Evolutionary conservation across 108 stramenopile species (phyloP).

Genomic region (Cyclostephanos tholiformis): DNA sequence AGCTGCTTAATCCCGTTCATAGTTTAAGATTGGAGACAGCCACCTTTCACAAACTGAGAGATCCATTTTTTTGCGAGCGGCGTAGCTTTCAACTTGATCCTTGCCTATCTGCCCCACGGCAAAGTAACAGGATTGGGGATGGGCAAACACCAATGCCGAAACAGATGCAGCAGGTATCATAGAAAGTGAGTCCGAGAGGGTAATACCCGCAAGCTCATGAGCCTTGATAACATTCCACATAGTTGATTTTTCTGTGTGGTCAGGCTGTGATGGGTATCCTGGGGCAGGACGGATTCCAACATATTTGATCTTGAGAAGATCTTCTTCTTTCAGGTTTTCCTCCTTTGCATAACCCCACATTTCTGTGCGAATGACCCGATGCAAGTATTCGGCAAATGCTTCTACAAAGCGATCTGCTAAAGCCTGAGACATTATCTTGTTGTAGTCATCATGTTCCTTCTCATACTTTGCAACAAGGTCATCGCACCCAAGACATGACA

Average conservation of each 20-base stretch:
- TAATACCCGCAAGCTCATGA: slow-evolving; percentile 91
- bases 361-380: slow-evolving; percentile 92
- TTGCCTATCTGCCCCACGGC: slow-evolving; percentile 99
- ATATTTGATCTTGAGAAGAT: slow-evolving; percentile 99
- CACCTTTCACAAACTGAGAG: slow-evolving; percentile 89
- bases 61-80: slow-evolving; percentile 90
- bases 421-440: slow-evolving; percentile 99
- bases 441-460: slow-evolving; percentile 95
- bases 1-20: slow-evolving; percentile 82
- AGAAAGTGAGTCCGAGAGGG: slow-evolving; percentile 90
- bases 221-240: slow-evolving; percentile 98
- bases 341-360: slow-evolving; percentile 97
- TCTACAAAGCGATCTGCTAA: slow-evolving; percentile 98
- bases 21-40: slow-evolving; percentile 97
- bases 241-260: slow-evolving; percentile 98
- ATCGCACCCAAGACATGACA: slow-evolving; percentile 97
- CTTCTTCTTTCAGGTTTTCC: slow-evolving; percentile 85
- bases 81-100: slow-evolving; percentile 98
- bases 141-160: slow-evolving; percentile 97
- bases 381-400: slow-evolving; percentile 99
- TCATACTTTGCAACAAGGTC: slow-evolving; percentile 90
- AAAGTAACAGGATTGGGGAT: slow-evolving; percentile 95
- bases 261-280: slow-evolving; percentile 99
- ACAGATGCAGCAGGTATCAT: slow-evolving; percentile 99
- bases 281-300: slow-evolving; percentile 99